A percentile compares a stretch with the other conserved stretches of the same genome.
phyloP scores from a whole-genome alignment of 805 yeast species.

The Tetrapisispora fleetii region DNA sequence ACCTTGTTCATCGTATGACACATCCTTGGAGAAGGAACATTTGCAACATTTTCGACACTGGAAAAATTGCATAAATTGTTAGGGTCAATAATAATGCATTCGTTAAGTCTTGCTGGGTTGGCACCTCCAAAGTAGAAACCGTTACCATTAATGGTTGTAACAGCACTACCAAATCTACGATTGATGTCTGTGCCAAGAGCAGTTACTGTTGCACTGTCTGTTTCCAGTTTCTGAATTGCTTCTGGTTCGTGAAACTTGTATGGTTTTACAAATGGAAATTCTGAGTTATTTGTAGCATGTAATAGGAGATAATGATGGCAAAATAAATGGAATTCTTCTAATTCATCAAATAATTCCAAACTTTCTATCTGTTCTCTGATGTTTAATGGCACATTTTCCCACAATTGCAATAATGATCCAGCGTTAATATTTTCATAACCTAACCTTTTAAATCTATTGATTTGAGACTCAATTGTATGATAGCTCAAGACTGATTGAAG shows the following conservation, averaged over 20 bases:
- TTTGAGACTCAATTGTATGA: slow-evolving; percentile 42
- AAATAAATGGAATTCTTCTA: slow-evolving; percentile 70
- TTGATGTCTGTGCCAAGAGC: slow-evolving; percentile 3
- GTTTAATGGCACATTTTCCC: slow-evolving; percentile 40
- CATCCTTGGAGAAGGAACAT: slow-evolving; percentile 37
- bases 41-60: slow-evolving; percentile 5
- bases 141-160: slow-evolving; percentile 5
- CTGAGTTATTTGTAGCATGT: slow-evolving; percentile 44
- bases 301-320: slow-evolving; percentile 65
- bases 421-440: slow-evolving; percentile 44
- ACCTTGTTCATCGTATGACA: slow-evolving; percentile 43
- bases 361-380: slow-evolving; percentile 34
- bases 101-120: slow-evolving; percentile 21
- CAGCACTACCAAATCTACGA: slow-evolving; percentile 21
- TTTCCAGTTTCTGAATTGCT: background rate
- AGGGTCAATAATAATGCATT: slow-evolving; percentile 7
- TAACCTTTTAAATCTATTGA: slow-evolving; percentile 35
- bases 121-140: slow-evolving; percentile 32
- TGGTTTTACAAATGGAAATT: slow-evolving; percentile 6
- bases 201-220: background rate
- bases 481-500: slow-evolving; percentile 53
- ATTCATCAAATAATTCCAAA: slow-evolving; percentile 70
- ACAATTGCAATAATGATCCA: slow-evolving; percentile 45
- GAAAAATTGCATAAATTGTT: background rate
- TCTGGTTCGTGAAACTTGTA: slow-evolving; percentile 3